Evolutionary conservation across 257 asterid species (phyloP).

Genomic region (Scutellaria barbata): DNA sequence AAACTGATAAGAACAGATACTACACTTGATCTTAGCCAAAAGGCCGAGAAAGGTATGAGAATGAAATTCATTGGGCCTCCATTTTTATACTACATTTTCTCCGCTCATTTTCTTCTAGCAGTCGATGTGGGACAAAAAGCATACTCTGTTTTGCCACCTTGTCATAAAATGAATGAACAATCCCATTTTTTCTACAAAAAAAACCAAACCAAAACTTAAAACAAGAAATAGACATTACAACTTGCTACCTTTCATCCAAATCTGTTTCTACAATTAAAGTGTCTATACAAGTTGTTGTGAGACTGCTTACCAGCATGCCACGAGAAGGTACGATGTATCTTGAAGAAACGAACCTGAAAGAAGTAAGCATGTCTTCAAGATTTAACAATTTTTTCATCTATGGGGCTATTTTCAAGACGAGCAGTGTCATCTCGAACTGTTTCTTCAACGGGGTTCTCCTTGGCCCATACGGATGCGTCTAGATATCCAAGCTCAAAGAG

Average conservation of each 20-base stretch:
- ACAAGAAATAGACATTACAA: neutral
- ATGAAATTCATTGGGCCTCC: fast-evolving
- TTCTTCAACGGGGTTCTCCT: constrained; percentile 67
- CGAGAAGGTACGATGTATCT: too few species aligned
- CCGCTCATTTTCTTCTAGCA: neutral
- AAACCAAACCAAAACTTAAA: too few species aligned
- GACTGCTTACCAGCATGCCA: neutral
- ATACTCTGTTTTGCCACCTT: too few species aligned
- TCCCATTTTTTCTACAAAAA: too few species aligned
- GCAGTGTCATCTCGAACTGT: constrained; percentile 56
- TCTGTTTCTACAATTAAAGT: neutral
- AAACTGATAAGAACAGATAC: constrained; percentile 87
- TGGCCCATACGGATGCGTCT: constrained; percentile 90
- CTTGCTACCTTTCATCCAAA: constrained; percentile 16
- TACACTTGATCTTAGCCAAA: constrained; percentile 89
- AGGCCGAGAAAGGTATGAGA: constrained; percentile 89
- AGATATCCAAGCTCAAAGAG: constrained; percentile 78
- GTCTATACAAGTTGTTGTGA: neutral
- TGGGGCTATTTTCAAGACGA: constrained; percentile 30
- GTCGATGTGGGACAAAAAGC: constrained; percentile 32
- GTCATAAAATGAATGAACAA: too few species aligned
- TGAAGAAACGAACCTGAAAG: too few species aligned
- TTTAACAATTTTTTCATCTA: too few species aligned
- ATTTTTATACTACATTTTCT: neutral
- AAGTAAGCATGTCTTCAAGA: too few species aligned